Base-by-base conservation (phyloP, 345 rosid genomes). In the Bruguiera sexangula region DNA sequence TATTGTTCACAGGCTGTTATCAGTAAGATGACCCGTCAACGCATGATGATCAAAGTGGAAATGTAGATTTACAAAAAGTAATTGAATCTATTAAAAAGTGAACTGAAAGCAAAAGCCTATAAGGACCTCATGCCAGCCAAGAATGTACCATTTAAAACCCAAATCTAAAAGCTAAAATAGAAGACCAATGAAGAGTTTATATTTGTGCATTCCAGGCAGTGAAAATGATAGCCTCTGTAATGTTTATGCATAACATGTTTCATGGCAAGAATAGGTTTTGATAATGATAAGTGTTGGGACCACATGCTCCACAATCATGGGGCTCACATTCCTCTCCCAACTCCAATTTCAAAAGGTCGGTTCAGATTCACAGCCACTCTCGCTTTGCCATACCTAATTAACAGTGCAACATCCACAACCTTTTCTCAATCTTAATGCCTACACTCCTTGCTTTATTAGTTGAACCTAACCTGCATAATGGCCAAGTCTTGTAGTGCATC, bases 311-410 rank as follows among this genome's bases (percentile, higher is more conserved):
- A 52, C 26, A 74, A 74, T 63, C 58, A 63, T 62, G 69, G 65
- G n/a, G 71, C 36, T 60, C 52, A 66, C 59, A 63, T 73, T 69
- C 68, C 70, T 78, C 62, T 65, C 56, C 62, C 75, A 70, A 76
- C 75, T 63, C 69, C 69, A 68, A 68, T 79, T 78, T 66, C 69
- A 71, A 82, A 78, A 74, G 82, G 78, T 78, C 43, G 88, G 85
- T 73, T 74, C 72, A 71, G 70, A 74, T 81, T 78, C 81, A 65
- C 78, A 54, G 72, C 78, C 84, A 75, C 82, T 73, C 67, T 69
- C 63, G 60, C 76, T 67, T 66, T 55, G 16, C 39, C 36, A 57
- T n/a, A 63, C 67, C 75, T 51, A 75, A 60, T 53, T 6, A 70
- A 36, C 36, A 57, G 67, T 21, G 68, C 55, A 53, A 27, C 59